Evolutionary conservation across 2,329 filamentous ascomycete genomes (phyloP).

Genomic region (Colletotrichum filicis): DNA sequence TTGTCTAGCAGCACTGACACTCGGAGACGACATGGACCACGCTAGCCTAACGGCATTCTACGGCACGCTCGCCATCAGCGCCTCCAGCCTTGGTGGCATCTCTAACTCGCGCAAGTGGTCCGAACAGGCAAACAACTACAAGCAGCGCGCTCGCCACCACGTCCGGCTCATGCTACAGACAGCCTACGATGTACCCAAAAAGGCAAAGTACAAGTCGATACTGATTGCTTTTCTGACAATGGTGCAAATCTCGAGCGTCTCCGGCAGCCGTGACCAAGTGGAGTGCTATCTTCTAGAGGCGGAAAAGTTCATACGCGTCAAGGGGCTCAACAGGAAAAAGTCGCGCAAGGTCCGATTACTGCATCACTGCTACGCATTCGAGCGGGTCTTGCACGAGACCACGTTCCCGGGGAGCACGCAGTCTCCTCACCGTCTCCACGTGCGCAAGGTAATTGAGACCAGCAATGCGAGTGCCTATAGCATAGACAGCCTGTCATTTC

Average conservation of each 20-base stretch:
- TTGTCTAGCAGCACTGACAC: constrained; percentile 47
- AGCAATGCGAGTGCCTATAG: constrained; percentile 34
- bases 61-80: constrained; percentile 50
- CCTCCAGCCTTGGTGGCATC: constrained; percentile 46
- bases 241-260: not conserved
- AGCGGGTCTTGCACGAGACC: constrained; percentile 52
- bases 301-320: constrained; percentile 51
- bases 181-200: not conserved
- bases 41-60: constrained; percentile 50
- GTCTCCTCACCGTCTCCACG: constrained; percentile 34
- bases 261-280: not conserved
- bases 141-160: not conserved
- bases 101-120: constrained; percentile 45
- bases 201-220: not conserved
- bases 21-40: constrained; percentile 47
- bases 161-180: not conserved
- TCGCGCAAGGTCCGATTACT: constrained; percentile 53
- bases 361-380: constrained; percentile 54
- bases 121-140: constrained; percentile 38
- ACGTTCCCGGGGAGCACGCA: constrained; percentile 40
- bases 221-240: not conserved
- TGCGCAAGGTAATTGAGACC: constrained; percentile 37
- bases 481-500: constrained; percentile 36
- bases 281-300: constrained; percentile 51
- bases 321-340: constrained; percentile 48